Conservation (phyloP, 2,329 filamentous ascomycete species). For the Neopestalotiopsis rosae region DNA sequence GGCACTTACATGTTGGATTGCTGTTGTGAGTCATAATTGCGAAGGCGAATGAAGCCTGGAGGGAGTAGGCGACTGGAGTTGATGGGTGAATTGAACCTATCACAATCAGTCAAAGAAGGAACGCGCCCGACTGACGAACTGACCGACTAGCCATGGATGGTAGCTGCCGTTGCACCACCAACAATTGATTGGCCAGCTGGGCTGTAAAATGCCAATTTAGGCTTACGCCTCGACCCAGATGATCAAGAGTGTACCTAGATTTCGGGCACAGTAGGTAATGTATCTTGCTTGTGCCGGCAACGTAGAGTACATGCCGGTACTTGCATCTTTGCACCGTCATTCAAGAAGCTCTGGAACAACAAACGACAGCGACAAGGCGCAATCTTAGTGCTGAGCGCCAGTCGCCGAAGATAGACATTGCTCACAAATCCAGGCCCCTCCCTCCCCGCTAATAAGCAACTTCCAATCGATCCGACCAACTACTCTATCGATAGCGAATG, state of each 20-base stretch:
- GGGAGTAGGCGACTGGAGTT: background rate
- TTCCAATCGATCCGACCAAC: background rate
- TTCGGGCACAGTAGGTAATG: background rate
- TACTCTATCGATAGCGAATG: conserved; percentile 19
- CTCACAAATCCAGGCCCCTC: conserved; percentile 23
- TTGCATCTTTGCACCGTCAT: background rate
- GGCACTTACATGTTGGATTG: background rate
- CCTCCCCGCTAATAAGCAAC: background rate
- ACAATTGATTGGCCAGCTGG: background rate
- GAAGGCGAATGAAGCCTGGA: background rate
- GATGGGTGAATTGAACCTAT: background rate
- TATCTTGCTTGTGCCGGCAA: background rate
- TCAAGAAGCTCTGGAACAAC: background rate
- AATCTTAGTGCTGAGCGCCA: conserved; percentile 6
- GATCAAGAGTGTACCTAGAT: background rate
- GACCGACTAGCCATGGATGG: background rate
- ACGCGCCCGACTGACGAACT: background rate
- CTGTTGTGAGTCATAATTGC: background rate
- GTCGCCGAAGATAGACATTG: conserved; percentile 20
- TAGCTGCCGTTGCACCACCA: background rate
- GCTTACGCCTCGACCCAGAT: background rate
- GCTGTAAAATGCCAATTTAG: background rate
- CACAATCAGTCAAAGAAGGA: background rate
- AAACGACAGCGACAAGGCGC: conserved; percentile 9
- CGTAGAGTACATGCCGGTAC: conserved; percentile 12